Conservation (phyloP, 192 early-diverging fungal genomes). For the Martensiomyces pterosporus region DNA sequence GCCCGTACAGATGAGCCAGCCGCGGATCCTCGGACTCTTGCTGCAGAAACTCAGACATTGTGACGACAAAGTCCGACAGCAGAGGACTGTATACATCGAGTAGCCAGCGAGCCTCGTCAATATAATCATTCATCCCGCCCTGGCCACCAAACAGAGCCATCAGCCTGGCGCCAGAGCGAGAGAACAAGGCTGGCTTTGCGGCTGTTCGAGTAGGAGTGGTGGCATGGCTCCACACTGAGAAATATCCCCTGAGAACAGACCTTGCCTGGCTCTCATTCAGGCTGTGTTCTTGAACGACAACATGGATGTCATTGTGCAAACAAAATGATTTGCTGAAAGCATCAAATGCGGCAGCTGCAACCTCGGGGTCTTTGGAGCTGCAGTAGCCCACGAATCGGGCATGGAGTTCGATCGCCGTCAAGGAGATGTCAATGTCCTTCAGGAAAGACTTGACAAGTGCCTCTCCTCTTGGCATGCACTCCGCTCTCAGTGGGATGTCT, state of each 20-base stretch:
- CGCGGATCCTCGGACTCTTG: slow-evolving; percentile 53
- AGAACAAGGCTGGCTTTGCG: neutral
- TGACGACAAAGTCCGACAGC: slow-evolving; percentile 63
- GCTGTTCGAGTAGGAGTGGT: neutral
- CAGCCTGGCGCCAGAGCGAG: slow-evolving; percentile 7
- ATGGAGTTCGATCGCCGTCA: neutral
- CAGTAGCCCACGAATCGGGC: neutral
- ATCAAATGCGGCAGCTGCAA: neutral
- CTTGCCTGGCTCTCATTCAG: neutral
- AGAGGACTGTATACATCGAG: slow-evolving; percentile 71
- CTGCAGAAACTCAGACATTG: slow-evolving; percentile 64
- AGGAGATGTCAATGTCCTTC: neutral
- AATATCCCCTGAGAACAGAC: neutral
- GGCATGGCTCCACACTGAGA: neutral
- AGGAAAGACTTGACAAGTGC: neutral
- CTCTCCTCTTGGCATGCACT: too few relatives aligned
- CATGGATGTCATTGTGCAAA: neutral
- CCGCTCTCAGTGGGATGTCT: too few relatives aligned
- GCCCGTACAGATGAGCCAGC: slow-evolving; percentile 53
- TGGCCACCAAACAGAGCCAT: slow-evolving; percentile 95
- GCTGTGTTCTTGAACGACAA: neutral
- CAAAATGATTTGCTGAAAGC: neutral
- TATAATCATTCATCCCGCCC: slow-evolving; percentile 74
- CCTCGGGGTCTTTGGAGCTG: neutral
- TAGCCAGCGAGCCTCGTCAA: slow-evolving; percentile 74